A percentile compares a stretch with the other conserved stretches of the same genome.
Conservation (phyloP, 2,329 filamentous ascomycete species). For the Calonectria hawksworthii region DNA sequence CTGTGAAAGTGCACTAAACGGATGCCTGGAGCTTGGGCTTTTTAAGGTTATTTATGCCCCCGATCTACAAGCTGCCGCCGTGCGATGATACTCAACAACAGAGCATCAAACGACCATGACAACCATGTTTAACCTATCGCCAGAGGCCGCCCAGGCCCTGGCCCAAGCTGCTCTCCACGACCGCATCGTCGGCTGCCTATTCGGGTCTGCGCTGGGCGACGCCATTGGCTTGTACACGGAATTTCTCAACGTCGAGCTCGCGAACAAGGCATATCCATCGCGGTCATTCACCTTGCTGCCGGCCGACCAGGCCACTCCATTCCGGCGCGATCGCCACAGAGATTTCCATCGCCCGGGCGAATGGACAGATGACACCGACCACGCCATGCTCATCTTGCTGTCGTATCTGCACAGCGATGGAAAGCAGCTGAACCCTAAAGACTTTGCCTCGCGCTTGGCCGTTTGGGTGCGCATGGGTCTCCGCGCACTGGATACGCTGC, state of each 20-base stretch:
- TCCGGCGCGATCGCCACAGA: conserved; percentile 60
- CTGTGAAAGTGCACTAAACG: neutral
- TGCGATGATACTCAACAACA: too few species aligned
- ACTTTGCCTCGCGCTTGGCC: conserved; percentile 60
- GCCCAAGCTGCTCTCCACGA: conserved; percentile 48
- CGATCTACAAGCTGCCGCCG: too few species aligned
- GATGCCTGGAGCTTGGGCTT: neutral
- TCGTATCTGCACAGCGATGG: conserved; percentile 62
- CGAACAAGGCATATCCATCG: conserved; percentile 53
- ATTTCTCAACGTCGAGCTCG: conserved; percentile 57
- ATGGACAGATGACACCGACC: conserved; percentile 71
- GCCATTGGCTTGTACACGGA: conserved; percentile 69
- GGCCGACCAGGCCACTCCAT: conserved; percentile 53
- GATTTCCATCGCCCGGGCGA: conserved; percentile 56
- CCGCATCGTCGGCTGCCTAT: conserved; percentile 59
- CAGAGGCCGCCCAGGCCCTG: conserved; percentile 33
- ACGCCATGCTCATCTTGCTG: conserved; percentile 63
- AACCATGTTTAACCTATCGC: conserved; percentile 29
- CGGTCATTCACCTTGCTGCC: conserved; percentile 57
- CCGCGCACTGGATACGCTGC: conserved; percentile 59
- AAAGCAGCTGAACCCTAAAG: conserved; percentile 50
- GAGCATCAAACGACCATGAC: conserved; percentile 17
- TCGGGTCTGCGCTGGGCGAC: conserved; percentile 67
- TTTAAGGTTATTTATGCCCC: neutral
- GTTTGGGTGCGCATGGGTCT: conserved; percentile 64